phyloP scores from a whole-genome alignment of 495 filamentous ascomycete genomes.

The Stereocaulon alpinum region DNA sequence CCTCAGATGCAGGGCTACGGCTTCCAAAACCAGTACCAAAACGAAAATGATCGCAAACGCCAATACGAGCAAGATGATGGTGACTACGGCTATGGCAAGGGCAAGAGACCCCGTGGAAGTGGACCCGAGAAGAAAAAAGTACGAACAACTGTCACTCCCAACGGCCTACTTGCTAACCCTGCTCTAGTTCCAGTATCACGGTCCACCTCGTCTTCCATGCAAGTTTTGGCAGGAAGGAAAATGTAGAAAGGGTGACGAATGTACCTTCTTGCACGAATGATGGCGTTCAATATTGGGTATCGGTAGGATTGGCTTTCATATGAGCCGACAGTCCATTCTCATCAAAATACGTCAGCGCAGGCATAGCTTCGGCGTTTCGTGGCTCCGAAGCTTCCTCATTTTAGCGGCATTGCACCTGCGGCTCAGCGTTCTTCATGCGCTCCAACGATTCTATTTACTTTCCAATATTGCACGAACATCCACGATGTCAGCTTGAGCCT shows the following conservation, averaged over 20 bases:
- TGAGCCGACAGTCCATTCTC: not conserved
- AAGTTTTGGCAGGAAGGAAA: slow-evolving; percentile 68
- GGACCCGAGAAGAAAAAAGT: slow-evolving; percentile 17
- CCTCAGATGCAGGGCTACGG: slow-evolving; percentile 20
- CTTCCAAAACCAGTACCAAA: slow-evolving; percentile 16
- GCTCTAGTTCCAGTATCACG: slow-evolving; percentile 14
- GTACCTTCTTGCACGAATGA: slow-evolving; percentile 61
- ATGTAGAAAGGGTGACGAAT: slow-evolving; percentile 76
- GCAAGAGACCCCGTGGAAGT: slow-evolving; percentile 14
- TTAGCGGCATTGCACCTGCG: slow-evolving; percentile 10
- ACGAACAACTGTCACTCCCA: not conserved
- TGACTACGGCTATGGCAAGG: slow-evolving; percentile 21
- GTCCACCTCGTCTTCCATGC: slow-evolving; percentile 44
- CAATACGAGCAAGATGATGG: slow-evolving; percentile 20
- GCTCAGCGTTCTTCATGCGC: not conserved
- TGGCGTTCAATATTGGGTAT: not conserved
- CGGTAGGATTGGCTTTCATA: not conserved
- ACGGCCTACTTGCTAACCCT: not conserved
- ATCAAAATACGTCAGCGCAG: not conserved
- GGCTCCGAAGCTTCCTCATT: slow-evolving; percentile 3
- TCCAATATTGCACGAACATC: not conserved
- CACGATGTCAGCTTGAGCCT: not conserved
- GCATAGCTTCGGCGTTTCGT: slow-evolving; percentile 14
- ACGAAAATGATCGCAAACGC: slow-evolving; percentile 23
- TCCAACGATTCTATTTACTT: not conserved